phyloP scores from a whole-genome alignment of 2,329 filamentous ascomycete genomes.

The Penicillium sp. region DNA sequence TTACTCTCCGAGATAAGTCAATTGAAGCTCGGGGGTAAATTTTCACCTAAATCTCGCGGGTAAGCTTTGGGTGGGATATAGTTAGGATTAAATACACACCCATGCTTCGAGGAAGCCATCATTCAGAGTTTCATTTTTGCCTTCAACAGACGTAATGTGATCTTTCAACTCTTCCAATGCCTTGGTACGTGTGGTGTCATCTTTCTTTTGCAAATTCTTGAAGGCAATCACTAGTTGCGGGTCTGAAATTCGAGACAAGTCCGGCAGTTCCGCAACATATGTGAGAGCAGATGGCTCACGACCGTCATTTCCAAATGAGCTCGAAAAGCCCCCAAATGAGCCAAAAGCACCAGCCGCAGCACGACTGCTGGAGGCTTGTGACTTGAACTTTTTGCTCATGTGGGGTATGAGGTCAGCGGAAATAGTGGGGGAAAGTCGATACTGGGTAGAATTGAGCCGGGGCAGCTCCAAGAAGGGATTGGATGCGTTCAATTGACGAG shows the following conservation, averaged over 20 bases:
- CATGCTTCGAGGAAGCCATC: slow-evolving; percentile 81
- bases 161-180: slow-evolving; percentile 77
- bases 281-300: slow-evolving; percentile 61
- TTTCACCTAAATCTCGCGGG: slow-evolving; percentile 55
- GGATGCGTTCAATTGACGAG: neutral
- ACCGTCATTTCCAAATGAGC: slow-evolving; percentile 35
- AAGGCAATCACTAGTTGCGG: slow-evolving; percentile 81
- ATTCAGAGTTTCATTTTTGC: slow-evolving; percentile 59
- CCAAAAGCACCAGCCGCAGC: slow-evolving; percentile 49
- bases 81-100: slow-evolving; percentile 50
- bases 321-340: slow-evolving; percentile 41
- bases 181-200: slow-evolving; percentile 84
- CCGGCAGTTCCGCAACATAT: slow-evolving; percentile 79
- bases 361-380: slow-evolving; percentile 58
- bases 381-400: slow-evolving; percentile 58
- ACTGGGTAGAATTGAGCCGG: slow-evolving; percentile 5
- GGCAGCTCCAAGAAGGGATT: slow-evolving; percentile 5
- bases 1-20: slow-evolving; percentile 79
- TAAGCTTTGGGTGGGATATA: neutral
- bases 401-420: slow-evolving; percentile 29
- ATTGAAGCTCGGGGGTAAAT: slow-evolving; percentile 85
- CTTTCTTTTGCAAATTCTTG: slow-evolving; percentile 88
- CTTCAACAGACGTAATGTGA: slow-evolving; percentile 54
- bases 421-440: slow-evolving; percentile 18
- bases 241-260: slow-evolving; percentile 70